phyloP scores from a whole-genome alignment of 768 basidiomycete genomes.

The Russula foetens region DNA sequence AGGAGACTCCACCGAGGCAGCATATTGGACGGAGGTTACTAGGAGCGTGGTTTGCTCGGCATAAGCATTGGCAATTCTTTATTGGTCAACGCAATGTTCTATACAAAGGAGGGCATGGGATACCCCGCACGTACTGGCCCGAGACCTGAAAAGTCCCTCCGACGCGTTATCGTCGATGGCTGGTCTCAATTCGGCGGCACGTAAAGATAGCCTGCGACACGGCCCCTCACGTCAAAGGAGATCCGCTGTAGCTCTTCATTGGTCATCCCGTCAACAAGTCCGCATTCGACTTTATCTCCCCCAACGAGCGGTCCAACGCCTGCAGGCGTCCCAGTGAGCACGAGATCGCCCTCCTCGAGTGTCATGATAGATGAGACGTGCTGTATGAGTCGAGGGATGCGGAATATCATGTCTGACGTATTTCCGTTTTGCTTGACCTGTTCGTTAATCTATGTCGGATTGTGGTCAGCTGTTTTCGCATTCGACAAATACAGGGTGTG shows the following conservation, averaged over 20 bases:
- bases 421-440: slow-evolving; percentile 75
- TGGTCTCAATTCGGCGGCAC: slow-evolving; percentile 2
- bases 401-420: slow-evolving; percentile 88
- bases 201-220: slow-evolving; percentile 66
- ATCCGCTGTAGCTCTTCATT: slow-evolving; percentile 54
- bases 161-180: not conserved
- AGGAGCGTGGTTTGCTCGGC: not conserved
- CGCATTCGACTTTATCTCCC: slow-evolving; percentile 75
- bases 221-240: slow-evolving; percentile 53
- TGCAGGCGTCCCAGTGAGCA: slow-evolving; percentile 86
- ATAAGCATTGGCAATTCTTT: slow-evolving; percentile 39
- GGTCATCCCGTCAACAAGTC: slow-evolving; percentile 43
- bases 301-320: slow-evolving; percentile 75
- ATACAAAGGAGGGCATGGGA: not conserved
- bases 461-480: not conserved
- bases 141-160: not conserved
- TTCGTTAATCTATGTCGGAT: slow-evolving; percentile 63
- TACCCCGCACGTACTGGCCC: not conserved
- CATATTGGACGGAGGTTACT: slow-evolving; percentile 19
- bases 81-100: not conserved
- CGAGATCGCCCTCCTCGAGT: slow-evolving; percentile 92
- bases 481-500: not conserved
- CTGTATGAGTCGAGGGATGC: slow-evolving; percentile 78
- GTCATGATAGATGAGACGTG: slow-evolving; percentile 96
- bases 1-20: slow-evolving; percentile 15